Evolutionary conservation across 306 rosid genomes (phyloP).

Genomic region (Psophocarpus tetragonolobus): DNA sequence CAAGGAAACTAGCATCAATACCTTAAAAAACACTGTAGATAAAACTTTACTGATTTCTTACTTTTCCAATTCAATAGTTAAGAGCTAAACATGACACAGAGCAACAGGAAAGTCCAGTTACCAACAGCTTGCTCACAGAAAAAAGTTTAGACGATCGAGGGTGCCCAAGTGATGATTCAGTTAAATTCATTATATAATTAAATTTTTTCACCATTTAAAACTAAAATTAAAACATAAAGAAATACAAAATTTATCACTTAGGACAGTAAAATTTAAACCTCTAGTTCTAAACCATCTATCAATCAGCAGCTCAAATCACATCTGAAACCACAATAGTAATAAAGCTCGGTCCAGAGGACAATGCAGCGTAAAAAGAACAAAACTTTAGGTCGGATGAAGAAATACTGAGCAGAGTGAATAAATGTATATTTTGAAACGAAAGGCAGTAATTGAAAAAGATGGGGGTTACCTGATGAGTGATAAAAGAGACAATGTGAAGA

Average conservation of each 20-base stretch:
- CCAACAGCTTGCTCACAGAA: background rate
- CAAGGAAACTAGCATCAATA: slow-evolving; percentile 24
- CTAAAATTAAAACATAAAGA: background rate
- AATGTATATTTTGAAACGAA: background rate
- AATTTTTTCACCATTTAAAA: background rate
- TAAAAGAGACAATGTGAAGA: background rate
- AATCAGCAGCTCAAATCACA: background rate
- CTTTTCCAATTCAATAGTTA: background rate
- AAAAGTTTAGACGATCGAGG: background rate
- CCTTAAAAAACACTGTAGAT: background rate
- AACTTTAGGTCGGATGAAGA: slow-evolving; percentile 9
- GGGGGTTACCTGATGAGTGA: background rate
- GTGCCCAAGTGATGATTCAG: background rate
- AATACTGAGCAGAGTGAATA: background rate
- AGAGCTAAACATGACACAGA: background rate
- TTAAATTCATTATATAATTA: background rate
- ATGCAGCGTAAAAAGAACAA: slow-evolving; percentile 22
- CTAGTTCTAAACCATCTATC: background rate
- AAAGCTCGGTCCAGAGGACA: background rate
- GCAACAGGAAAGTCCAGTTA: background rate
- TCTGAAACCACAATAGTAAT: background rate
- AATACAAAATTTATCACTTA: background rate
- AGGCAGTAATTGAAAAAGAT: background rate
- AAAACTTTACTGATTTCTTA: background rate
- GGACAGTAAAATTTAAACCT: background rate